Evolutionary conservation across 2,329 filamentous ascomycete genomes (phyloP).

Genomic region (Cryphonectria carpinicola): DNA sequence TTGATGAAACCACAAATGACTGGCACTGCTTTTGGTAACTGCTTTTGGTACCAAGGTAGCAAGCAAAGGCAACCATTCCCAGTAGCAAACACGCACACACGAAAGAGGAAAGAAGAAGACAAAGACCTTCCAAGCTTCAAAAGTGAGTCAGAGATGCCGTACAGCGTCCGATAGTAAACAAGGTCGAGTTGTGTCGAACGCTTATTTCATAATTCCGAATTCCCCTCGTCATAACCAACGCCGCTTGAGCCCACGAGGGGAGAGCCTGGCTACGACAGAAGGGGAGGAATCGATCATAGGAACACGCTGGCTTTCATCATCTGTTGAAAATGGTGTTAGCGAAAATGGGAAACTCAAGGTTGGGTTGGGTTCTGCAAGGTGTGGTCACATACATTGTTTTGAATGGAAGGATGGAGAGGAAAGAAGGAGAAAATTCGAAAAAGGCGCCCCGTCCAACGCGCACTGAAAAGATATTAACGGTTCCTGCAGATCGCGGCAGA

Average conservation of each 20-base stretch:
- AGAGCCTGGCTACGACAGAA: slow-evolving; percentile 76
- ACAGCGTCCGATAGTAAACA: slow-evolving; percentile 97
- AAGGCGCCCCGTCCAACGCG: slow-evolving; percentile 33
- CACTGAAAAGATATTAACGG: slow-evolving; percentile 27
- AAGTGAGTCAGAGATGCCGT: slow-evolving; percentile 88
- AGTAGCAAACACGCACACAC: background rate
- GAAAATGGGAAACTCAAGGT: slow-evolving; percentile 14
- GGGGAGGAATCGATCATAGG: slow-evolving; percentile 77
- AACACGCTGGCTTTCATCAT: slow-evolving; percentile 99
- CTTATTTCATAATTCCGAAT: slow-evolving; percentile 86
- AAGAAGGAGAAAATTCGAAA: slow-evolving; percentile 46
- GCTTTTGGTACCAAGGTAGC: background rate
- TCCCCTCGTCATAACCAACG: slow-evolving; percentile 65
- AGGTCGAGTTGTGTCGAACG: slow-evolving; percentile 97
- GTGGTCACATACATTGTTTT: slow-evolving; percentile 80
- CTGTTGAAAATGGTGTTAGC: slow-evolving; percentile 54
- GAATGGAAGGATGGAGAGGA: slow-evolving; percentile 93
- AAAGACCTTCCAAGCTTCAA: slow-evolving; percentile 40
- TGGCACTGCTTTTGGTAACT: background rate
- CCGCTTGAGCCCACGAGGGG: slow-evolving; percentile 89
- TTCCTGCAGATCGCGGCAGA: slow-evolving; percentile 12
- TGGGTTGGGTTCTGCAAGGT: slow-evolving; percentile 28
- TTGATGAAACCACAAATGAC: background rate
- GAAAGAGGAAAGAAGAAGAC: slow-evolving; percentile 2
- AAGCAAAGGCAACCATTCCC: background rate